Base-by-base conservation (phyloP, 768 basidiomycete genomes). In the Mrakia frigida region DNA sequence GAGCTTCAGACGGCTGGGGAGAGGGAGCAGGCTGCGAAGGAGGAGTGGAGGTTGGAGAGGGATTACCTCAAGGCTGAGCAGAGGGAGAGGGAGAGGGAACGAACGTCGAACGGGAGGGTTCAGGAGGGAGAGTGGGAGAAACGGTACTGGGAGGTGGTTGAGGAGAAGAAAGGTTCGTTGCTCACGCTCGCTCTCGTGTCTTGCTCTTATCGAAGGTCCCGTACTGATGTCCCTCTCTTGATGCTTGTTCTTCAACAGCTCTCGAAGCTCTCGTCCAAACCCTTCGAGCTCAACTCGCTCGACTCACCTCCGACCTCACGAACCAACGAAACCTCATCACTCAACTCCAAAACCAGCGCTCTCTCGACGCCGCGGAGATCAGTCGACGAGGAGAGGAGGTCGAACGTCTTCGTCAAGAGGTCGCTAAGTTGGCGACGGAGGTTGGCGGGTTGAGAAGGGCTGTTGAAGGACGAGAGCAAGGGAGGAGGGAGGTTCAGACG, bases 361-460 rank as follows among this genome's bases (percentile, higher is more conserved):
- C 33, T 23, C 56, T 63, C 3, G 77, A 78, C 41, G 50, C 67
- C 21, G 69, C 72, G 23, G 77, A 78, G 69, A 50, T 78, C 35
- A 33, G 21, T 9, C 50, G 77, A 43, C 65, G 77, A 13, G 77
- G 77, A 25, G 83, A 85, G 6, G 92, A 93, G 78, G 88, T 95
- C 11, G 86, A 88, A 61, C 85, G 86, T 18, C 86, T 97, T 16
- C 86, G 87, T 52, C 85, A 87, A 16, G 92, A 95, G 80, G 91
- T 98, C 10, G 92, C 94, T 80, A 84, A 90, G 60, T 87, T 97
- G 7, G 90, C 88, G 0, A 89, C 89, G 5, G 94, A 98, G 83
- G 92, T 98, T 2, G 91, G 91, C 77, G 90, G 92, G 3, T 85
- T 97, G n/a, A 85, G 91, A 16, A 90, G 89, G 0, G 90, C 94